These are phyloP conservation scores for Collybiopsis luxurians DNA, from an alignment of 768 basidiomycete species.

Conservation along the genomic window DNA sequence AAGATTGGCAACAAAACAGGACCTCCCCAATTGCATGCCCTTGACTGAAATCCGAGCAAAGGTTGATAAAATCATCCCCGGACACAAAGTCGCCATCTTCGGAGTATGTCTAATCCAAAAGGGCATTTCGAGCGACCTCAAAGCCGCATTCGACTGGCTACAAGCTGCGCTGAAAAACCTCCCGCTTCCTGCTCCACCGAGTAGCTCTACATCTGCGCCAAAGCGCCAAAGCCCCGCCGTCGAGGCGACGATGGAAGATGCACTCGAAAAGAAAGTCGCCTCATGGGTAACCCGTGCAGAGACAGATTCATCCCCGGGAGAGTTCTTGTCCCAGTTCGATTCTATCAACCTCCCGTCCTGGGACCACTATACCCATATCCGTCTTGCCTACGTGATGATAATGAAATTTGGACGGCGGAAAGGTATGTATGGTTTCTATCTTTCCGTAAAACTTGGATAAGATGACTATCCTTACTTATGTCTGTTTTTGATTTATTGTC, in stretches of 20 bases:
- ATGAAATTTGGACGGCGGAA: constrained; percentile 38
- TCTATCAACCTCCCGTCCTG: constrained; percentile 33
- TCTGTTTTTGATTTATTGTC: no score
- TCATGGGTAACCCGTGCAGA: constrained; percentile 34
- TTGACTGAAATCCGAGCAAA: constrained; percentile 41
- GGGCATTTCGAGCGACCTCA: background rate
- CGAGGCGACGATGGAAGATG: no score
- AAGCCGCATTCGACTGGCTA: background rate
- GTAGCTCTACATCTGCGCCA: constrained; percentile 22
- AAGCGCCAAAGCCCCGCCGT: no score
- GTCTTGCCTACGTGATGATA: constrained; percentile 40
- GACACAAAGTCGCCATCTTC: constrained; percentile 15
- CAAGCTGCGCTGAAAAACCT: background rate
- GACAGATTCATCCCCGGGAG: constrained; percentile 23
- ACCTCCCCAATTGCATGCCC: constrained; percentile 49
- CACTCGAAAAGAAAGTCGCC: constrained; percentile 30
- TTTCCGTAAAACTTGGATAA: no score
- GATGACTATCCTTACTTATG: no score
- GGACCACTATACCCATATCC: constrained; percentile 50
- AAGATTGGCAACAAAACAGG: constrained; percentile 62
- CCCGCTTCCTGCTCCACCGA: background rate
- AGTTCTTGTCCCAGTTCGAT: constrained; percentile 34
- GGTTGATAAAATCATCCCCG: constrained; percentile 27
- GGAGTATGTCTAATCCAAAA: background rate
- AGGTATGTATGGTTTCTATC: constrained; percentile 22